These are phyloP conservation scores for Pseudogymnoascus sp. DNA, from an alignment of 2,329 filamentous ascomycete genomes.

Conservation along the genomic window DNA sequence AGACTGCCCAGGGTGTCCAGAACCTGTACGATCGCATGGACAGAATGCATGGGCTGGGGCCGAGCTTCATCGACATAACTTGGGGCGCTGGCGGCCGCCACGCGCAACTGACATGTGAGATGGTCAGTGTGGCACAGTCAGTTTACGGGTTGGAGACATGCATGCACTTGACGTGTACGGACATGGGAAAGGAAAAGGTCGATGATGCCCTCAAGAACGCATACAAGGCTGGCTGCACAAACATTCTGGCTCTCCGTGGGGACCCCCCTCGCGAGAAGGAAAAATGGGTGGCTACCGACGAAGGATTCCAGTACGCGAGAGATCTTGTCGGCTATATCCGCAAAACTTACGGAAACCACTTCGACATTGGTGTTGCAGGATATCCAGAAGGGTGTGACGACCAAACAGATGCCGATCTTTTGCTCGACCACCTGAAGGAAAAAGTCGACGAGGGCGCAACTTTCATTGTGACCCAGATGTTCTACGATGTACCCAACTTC, in stretches of 20 bases:
- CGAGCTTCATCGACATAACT: constrained; percentile 95
- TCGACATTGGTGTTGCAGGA: constrained; percentile 94
- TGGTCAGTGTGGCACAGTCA: constrained; percentile 92
- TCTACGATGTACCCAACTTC: constrained; percentile 96
- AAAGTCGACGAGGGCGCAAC: constrained; percentile 91
- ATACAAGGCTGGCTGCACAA: constrained; percentile 93
- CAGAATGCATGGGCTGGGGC: constrained; percentile 91
- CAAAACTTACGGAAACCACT: constrained; percentile 75
- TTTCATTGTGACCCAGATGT: constrained; percentile 98
- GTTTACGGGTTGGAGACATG: constrained; percentile 96
- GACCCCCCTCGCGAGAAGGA: constrained; percentile 92
- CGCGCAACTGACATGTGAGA: constrained; percentile 90
- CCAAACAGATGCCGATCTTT: constrained; percentile 73
- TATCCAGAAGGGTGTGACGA: constrained; percentile 96
- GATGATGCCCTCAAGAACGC: constrained; percentile 81
- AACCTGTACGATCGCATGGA: constrained; percentile 99
- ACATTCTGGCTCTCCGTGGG: constrained; percentile 87
- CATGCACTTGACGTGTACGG: constrained; percentile 98
- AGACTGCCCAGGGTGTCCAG: constrained; percentile 94
- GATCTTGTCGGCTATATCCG: constrained; percentile 77
- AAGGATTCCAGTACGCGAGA: constrained; percentile 83
- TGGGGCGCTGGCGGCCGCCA: constrained; percentile 94
- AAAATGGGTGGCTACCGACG: constrained; percentile 83
- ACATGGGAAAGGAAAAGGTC: constrained; percentile 91
- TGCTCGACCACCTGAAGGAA: constrained; percentile 91